A percentile compares a stretch with the other conserved stretches of the same genome.
These are phyloP conservation scores for Globisporangium mamillatum DNA, from an alignment of 352 stramenopile genomes.

Conservation along the genomic window DNA sequence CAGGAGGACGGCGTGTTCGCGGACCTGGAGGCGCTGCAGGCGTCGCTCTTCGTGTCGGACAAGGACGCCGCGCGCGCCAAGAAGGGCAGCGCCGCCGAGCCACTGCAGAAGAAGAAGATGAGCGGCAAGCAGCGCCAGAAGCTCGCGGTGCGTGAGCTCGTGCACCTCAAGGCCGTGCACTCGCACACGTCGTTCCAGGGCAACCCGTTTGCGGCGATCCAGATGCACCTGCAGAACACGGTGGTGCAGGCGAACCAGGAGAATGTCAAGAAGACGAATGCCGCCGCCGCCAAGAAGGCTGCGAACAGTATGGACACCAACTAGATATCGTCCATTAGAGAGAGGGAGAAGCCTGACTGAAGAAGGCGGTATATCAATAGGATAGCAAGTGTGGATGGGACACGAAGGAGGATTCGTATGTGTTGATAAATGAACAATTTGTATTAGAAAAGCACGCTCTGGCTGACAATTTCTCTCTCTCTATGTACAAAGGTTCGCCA, in stretches of 20 bases:
- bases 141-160: constrained; percentile 76
- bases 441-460: constrained; percentile 8
- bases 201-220: constrained; percentile 84
- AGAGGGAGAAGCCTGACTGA: background rate
- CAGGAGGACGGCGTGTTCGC: constrained; percentile 59
- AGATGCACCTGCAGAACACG: constrained; percentile 84
- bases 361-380: background rate
- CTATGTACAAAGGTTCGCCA: background rate
- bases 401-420: constrained; percentile 3
- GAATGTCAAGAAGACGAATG: constrained; percentile 40
- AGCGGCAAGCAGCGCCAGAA: constrained; percentile 84
- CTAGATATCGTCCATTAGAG: background rate
- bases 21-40: constrained; percentile 67
- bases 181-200: constrained; percentile 76
- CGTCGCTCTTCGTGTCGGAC: constrained; percentile 63
- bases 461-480: background rate
- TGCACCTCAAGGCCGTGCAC: constrained; percentile 83
- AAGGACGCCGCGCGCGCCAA: constrained; percentile 30
- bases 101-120: constrained; percentile 48
- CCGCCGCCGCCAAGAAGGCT: constrained; percentile 24
- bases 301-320: constrained; percentile 39
- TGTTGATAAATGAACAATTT: constrained; percentile 7
- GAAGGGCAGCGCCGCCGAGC: constrained; percentile 9
- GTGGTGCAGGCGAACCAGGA: constrained; percentile 78
- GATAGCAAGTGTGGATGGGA: background rate